Percentiles rank a stretch among this genome's conserved stretches.
Evolutionary conservation across 805 yeast species (phyloP).

Genomic region (Nakazawaea ambrosiae): DNA sequence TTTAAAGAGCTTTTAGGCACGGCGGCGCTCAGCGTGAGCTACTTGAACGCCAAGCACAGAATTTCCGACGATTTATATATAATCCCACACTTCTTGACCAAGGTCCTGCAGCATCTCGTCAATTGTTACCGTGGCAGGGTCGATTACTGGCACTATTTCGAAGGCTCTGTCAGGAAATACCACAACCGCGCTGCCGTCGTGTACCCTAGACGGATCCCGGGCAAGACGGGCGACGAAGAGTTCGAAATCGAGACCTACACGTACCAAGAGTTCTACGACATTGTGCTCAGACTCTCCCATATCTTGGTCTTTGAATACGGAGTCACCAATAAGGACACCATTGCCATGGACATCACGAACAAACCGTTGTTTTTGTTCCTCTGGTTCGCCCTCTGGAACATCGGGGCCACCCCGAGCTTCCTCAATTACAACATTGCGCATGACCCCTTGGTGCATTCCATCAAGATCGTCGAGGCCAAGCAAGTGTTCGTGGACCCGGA

Average conservation of each 20-base stretch:
- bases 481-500: slow-evolving; percentile 73
- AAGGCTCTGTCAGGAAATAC: slow-evolving; percentile 38
- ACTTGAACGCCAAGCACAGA: slow-evolving; percentile 39
- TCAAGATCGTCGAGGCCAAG: slow-evolving; percentile 56
- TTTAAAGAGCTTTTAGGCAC: slow-evolving; percentile 14
- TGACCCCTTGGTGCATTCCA: slow-evolving; percentile 71
- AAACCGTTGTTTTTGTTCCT: slow-evolving; percentile 73
- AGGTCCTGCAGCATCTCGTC: slow-evolving; percentile 34
- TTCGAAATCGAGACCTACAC: slow-evolving; percentile 60
- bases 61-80: slow-evolving; percentile 47
- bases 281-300: slow-evolving; percentile 58
- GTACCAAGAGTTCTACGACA: slow-evolving; percentile 60
- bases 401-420: slow-evolving; percentile 87
- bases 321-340: slow-evolving; percentile 56
- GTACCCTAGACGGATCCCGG: slow-evolving; percentile 43
- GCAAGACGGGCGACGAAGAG: slow-evolving; percentile 44
- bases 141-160: slow-evolving; percentile 68
- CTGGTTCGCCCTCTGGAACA: slow-evolving; percentile 86
- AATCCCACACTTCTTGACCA: slow-evolving; percentile 33
- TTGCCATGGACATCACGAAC: slow-evolving; percentile 74
- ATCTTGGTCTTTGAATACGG: slow-evolving; percentile 58
- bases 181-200: slow-evolving; percentile 55
- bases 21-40: slow-evolving; percentile 31
- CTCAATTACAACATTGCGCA: slow-evolving; percentile 75
- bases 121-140: slow-evolving; percentile 32